These are phyloP conservation scores for Cytauxzoon felis DNA, from an alignment of 169 alveolate species.

Conservation along the genomic window DNA sequence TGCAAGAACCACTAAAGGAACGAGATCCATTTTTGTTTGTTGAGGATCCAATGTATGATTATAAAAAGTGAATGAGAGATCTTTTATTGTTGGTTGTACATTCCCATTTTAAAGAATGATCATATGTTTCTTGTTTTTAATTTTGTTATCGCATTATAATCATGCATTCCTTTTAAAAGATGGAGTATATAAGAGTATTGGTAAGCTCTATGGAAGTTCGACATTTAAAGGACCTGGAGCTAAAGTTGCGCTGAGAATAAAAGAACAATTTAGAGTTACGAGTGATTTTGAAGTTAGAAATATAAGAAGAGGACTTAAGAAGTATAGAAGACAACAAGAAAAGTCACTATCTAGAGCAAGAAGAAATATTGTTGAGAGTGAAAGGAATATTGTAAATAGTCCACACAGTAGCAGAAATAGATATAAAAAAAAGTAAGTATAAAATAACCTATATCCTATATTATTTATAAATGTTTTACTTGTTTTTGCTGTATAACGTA, in stretches of 20 bases:
- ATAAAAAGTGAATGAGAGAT: too few relatives aligned
- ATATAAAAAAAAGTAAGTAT: too few relatives aligned
- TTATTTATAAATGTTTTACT: too few relatives aligned
- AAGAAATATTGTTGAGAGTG: constrained; percentile 27
- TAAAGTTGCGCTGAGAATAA: constrained; percentile 52
- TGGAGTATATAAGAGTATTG: not conserved
- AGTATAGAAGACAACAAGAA: constrained; percentile 48
- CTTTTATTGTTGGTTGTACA: not conserved
- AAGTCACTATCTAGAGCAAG: constrained; percentile 18
- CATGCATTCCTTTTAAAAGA: not conserved
- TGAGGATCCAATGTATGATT: constrained; percentile 61
- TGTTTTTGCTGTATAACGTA: too few relatives aligned
- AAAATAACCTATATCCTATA: too few relatives aligned
- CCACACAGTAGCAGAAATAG: constrained; percentile 6
- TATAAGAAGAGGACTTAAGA: constrained; percentile 47
- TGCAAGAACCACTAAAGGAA: constrained; percentile 56
- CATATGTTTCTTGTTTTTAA: not conserved
- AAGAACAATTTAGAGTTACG: constrained; percentile 42
- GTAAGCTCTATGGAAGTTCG: not conserved
- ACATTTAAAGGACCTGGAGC: constrained; percentile 55
- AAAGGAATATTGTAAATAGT: not conserved
- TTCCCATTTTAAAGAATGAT: not conserved
- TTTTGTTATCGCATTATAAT: not conserved
- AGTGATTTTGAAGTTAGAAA: constrained; percentile 35
- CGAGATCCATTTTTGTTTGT: constrained; percentile 60